Evolutionary conservation across 495 filamentous ascomycete species (phyloP), one percentile per base, ranked within the genome.

Genomic region (Beverwykella pulmonaria): DNA sequence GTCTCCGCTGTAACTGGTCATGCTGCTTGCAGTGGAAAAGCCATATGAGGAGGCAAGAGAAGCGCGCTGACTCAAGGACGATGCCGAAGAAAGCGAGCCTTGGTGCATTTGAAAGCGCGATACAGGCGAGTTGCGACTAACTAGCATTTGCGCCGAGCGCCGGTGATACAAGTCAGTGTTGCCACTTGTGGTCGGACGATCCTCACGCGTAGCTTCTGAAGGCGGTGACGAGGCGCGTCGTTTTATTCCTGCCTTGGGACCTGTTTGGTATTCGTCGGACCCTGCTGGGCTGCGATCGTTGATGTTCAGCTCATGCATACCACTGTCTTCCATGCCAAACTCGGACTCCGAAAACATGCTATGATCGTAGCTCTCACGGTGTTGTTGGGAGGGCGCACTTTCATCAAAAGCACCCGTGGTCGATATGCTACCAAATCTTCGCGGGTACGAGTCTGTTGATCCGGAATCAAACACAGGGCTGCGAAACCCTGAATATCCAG

Each of bases 211-310:
- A 48, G 67, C 60, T 61, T 78, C 79, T 14, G 73, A 67, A 1
- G 87, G 90, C 25, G 91, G 90, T 25, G 91, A 93, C 1, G 90
- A 92, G 25, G 92, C 92, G 58, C 90, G 82, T 63, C 92, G 84
- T 75, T 96, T 96, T 75, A 89, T 78, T 65, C 91, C 81, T 75
- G 83, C 46, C 70, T 75, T 74, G 53, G 75, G 74, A 44, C 74
- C 75, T 58, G 79, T 77, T 61, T 75, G 78, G 58, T 79, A 75
- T 36, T 78, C 74, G 69, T 80, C 81, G 59, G 75, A 74, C 65
- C 65, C 70, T 74, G 63, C 76, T 76, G 70, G 81, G 75, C 69
- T 81, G 36, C 74, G 70, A 44, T 80, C 78, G 57, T 73, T 74
- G 49, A 81, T 73, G 56, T 77, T 73, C 48, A 81, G 70, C 41